Evolutionary conservation across 2,329 filamentous ascomycete genomes (phyloP), one percentile per base, ranked within the genome.

Genomic region (Exophiala calicioides): DNA sequence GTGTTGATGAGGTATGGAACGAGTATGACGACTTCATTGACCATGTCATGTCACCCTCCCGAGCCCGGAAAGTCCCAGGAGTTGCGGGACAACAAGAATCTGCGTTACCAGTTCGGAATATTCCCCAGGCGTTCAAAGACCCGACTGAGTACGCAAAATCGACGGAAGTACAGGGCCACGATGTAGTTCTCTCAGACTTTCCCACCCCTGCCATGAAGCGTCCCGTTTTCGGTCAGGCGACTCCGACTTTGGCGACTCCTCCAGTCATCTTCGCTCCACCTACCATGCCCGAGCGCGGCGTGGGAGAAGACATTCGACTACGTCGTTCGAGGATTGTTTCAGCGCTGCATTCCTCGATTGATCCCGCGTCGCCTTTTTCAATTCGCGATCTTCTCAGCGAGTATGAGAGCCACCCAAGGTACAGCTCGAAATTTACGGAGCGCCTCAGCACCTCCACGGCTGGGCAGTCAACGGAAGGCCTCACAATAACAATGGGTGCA

Each of bases 11-110:
- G 62, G 79, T 95, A 1, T 97, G 91, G 91, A 84, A 90, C 40
- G 91, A 95, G 67, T 96, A 94, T 62, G 84, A 97, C 56, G 91
- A 96, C 59, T 72, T 96, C 9, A 79, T 96, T 43, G 86, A 87
- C 41, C 84, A 88, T 47, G 77, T 82, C 8, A 76, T 80, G 38
- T 78, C 76, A 3, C 69, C 74, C 5, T 67, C 66, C 5, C 44
- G 42, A 29, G 31, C 34, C 16, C 49, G 27, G n/a, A 47, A 46
- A 24, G 47, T 16, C 56, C 57, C 75, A 70, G 72, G 53, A 68
- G 68, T 1, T 74, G 75, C 2, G 68, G 69, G 1, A 81, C 80
- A 1, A 70, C 76, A 4, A 77, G 75, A 1, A 81, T 79, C 1
- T 82, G 81, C 1, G 71, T 74, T 19, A n/a, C 37, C 30, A 26